Percentiles rank a stretch among this genome's conserved stretches.
Evolutionary conservation across 2,329 filamentous ascomycete genomes (phyloP).

Genomic region (Microdochium trichocladiopsis): DNA sequence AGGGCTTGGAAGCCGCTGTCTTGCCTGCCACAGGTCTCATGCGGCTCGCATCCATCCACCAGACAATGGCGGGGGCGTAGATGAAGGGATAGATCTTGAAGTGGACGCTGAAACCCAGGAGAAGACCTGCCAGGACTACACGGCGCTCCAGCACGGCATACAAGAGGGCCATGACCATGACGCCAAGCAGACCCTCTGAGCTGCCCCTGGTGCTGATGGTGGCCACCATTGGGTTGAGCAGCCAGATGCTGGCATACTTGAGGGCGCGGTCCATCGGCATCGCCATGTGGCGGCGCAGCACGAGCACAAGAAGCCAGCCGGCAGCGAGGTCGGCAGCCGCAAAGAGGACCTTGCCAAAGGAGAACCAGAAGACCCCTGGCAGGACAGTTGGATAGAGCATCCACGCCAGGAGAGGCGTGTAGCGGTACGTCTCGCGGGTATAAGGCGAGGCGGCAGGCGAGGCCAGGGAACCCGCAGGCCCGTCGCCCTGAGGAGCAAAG

Average conservation of each 20-base stretch:
- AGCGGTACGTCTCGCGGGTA: constrained; percentile 86
- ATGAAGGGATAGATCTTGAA: constrained; percentile 99
- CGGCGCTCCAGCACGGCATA: constrained; percentile 68
- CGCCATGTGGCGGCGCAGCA: constrained; percentile 29
- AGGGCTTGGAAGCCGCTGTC: not conserved
- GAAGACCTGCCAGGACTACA: constrained; percentile 59
- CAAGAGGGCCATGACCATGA: constrained; percentile 73
- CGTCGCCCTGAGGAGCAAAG: constrained; percentile 63
- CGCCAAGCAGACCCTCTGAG: constrained; percentile 83
- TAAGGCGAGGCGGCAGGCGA: constrained; percentile 69
- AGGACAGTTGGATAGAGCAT: constrained; percentile 70
- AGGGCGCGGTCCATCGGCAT: constrained; percentile 52
- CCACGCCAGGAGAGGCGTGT: constrained; percentile 92
- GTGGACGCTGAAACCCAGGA: constrained; percentile 82
- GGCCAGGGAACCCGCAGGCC: constrained; percentile 72
- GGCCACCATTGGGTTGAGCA: constrained; percentile 96
- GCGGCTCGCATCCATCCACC: constrained; percentile 60
- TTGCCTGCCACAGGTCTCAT: constrained; percentile 1
- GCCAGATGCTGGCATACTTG: constrained; percentile 79
- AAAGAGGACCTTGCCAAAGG: constrained; percentile 83
- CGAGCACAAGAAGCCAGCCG: constrained; percentile 50
- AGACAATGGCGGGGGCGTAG: constrained; percentile 75
- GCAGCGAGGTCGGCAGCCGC: constrained; percentile 76
- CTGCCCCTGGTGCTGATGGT: constrained; percentile 93
- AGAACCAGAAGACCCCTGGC: constrained; percentile 50